phyloP scores from a whole-genome alignment of 139 green algal species.

The Micractinium conductrix region DNA sequence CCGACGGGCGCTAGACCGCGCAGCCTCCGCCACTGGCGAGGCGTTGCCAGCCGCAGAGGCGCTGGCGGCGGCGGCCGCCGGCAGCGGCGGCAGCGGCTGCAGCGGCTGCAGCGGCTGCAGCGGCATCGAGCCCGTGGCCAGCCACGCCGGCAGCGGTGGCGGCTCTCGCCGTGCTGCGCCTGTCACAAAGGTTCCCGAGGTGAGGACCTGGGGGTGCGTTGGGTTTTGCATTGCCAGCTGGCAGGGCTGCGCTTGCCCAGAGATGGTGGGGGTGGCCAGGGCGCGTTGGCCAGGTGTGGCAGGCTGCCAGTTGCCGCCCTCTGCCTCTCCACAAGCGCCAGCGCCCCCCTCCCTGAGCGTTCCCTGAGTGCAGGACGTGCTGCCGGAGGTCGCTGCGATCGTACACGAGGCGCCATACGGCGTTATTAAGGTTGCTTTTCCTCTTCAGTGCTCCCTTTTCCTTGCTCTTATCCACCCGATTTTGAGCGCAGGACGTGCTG shows the following conservation, averaged over 20 bases:
- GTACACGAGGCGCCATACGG: background rate
- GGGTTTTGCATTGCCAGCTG: too few relatives aligned
- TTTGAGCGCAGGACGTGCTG: constrained; percentile 9
- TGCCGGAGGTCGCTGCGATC: background rate
- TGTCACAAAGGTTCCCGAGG: background rate
- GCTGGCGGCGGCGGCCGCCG: background rate
- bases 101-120: background rate
- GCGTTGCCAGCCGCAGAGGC: background rate
- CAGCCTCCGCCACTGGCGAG: background rate
- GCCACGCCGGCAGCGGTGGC: background rate
- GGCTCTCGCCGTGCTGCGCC: background rate
- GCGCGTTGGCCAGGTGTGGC: too few relatives aligned
- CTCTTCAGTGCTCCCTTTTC: too few relatives aligned
- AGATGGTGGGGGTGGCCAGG: too few relatives aligned
- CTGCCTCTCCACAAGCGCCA: too few relatives aligned
- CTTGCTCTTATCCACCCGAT: too few relatives aligned
- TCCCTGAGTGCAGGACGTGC: constrained; percentile 17
- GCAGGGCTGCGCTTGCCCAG: too few relatives aligned
- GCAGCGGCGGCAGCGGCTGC: background rate
- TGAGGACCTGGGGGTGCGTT: background rate
- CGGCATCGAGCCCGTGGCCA: background rate
- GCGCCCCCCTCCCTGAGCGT: too few relatives aligned
- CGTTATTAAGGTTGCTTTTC: constrained; percentile 14
- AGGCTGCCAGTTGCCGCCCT: too few relatives aligned
- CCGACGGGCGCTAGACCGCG: background rate